Base-by-base conservation (phyloP, 176 grass and related monocot species). In the Carex cristatella region DNA sequence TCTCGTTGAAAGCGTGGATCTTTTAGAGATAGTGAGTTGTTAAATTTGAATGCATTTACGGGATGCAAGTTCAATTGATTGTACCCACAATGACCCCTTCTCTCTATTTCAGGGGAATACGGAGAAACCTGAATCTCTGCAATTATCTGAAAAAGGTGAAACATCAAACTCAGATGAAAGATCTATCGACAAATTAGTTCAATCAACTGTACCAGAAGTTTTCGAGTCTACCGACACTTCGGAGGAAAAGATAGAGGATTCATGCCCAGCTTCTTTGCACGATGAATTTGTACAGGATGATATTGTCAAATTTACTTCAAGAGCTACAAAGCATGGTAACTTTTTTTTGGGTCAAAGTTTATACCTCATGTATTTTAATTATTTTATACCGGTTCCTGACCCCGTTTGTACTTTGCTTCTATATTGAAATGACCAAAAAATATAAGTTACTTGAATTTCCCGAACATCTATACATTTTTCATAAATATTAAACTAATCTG, bases 211-310 rank as follows among this genome's bases (percentile, higher is more conserved):
- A 73, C 63, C 84, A 83, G 69, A 83, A 84, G 87, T 85, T 77
- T 16, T 69, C 60, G 83, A 78, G 53, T 87, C 74, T 4, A 37
- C 61, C 0, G 89, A 90, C 79, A 92, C 54, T 82, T 65, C 69
- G 69, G 69, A 86, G 86, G 87, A 88, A n/a, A 93, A 87, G 73
- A 86, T 88, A 33, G 85, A 81, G 53, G 84, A 83, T 85, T 69
- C 85, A 84, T 92, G 93, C 58, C 84, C 93, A 49, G 84, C 86
- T 32, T 90, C 87, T 6, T 70, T 95, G 76, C 89, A 91, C 61
- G 93, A 89, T 62, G 74, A 51, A 64, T 65, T 77, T 69, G 77
- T 85, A 59, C 28, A 79, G 56, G 86, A 51, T 75, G 89, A 90
- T 84, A 55, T 46, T 87, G 80, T 65, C 33, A 83, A 49, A 86